These are phyloP conservation scores for Yamagishiella unicocca DNA, from an alignment of 139 green algal species.

Conservation along the genomic window DNA sequence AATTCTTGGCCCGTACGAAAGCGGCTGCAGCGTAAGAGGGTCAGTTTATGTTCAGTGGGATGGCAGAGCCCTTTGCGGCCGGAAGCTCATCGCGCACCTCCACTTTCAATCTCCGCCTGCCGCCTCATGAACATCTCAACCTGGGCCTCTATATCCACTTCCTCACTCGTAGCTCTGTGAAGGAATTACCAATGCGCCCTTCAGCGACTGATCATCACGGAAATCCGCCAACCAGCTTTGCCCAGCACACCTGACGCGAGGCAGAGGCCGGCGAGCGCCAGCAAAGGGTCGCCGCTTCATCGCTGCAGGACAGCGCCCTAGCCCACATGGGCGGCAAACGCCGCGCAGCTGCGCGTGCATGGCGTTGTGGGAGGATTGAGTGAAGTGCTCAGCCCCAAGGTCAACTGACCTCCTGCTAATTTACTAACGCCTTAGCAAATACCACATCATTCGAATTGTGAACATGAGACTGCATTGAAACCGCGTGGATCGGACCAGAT, in stretches of 20 bases:
- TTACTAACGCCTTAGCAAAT: no score
- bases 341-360: slow-evolving; percentile 7
- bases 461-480: no score
- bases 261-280: background rate
- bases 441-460: no score
- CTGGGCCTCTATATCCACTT: slow-evolving; percentile 83
- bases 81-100: slow-evolving; percentile 53
- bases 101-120: slow-evolving; percentile 88
- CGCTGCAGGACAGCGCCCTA: background rate
- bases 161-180: slow-evolving; percentile 52
- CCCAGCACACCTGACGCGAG: slow-evolving; percentile 4
- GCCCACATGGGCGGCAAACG: background rate
- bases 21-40: slow-evolving; percentile 57
- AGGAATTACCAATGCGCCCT: no score
- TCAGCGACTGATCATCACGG: no score
- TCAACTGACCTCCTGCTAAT: no score
- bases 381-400: no score
- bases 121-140: slow-evolving; percentile 89
- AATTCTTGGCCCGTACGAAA: slow-evolving; percentile 63
- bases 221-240: background rate
- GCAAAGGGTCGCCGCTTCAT: background rate
- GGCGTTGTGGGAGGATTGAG: background rate
- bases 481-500: no score
- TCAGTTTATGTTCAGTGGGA: background rate
- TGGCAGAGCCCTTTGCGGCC: no score